A percentile compares a stretch with the other conserved stretches of the same genome.
phyloP scores from a whole-genome alignment of 192 early-diverging fungal genomes.

The Coemansia sp. region DNA sequence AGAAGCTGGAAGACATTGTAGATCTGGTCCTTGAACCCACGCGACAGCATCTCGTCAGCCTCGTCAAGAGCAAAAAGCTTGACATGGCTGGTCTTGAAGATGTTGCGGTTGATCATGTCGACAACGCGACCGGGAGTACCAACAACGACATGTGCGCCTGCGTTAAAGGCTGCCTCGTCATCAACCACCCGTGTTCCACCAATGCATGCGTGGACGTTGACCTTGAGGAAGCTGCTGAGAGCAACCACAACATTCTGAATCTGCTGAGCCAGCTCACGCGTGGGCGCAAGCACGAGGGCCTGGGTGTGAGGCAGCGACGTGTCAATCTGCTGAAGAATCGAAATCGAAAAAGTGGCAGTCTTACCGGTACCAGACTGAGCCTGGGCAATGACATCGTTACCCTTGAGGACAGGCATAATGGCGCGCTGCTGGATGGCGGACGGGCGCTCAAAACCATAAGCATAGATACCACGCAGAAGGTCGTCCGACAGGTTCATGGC shows the following conservation, averaged over 20 bases:
- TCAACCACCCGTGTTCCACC: conserved; percentile 95
- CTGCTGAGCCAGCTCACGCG: conserved; percentile 97
- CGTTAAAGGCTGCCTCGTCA: conserved; percentile 78
- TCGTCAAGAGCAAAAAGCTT: conserved; percentile 99
- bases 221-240: conserved; percentile 94
- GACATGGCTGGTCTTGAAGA: conserved; percentile 78
- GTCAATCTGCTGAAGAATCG: conserved; percentile 94
- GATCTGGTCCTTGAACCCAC: conserved; percentile 99
- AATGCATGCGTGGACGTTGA: conserved; percentile 94
- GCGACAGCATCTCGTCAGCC: conserved; percentile 98
- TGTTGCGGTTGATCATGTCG: conserved; percentile 96
- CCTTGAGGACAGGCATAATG: conserved; percentile 93
- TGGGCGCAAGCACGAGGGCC: conserved; percentile 95
- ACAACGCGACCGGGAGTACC: conserved; percentile 98
- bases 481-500: conserved; percentile 90
- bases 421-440: conserved; percentile 97
- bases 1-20: conserved; percentile 95
- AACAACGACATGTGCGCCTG: conserved; percentile 90
- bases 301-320: conserved; percentile 75
- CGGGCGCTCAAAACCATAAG: conserved; percentile 97
- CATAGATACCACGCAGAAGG: conserved; percentile 96
- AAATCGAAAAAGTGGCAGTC: conserved; percentile 99
- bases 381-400: conserved; percentile 99
- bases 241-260: conserved; percentile 95
- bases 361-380: conserved; percentile 99